Base-by-base conservation (phyloP, 1,284 basidiomycete species). In the Pterula multifida region DNA sequence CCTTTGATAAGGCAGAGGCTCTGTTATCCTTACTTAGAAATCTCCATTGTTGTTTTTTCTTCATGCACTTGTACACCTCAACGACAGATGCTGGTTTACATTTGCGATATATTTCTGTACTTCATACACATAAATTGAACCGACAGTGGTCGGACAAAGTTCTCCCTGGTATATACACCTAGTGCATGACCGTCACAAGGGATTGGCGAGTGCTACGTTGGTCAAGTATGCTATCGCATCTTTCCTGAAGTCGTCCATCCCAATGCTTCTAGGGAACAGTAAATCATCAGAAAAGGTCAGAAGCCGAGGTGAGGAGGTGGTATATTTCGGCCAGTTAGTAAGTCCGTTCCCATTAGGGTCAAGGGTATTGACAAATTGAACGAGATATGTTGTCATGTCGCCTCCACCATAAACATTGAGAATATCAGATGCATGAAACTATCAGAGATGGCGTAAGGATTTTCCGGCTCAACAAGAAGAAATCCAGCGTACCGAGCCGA, bases 271-370 rank as follows among this genome's bases (percentile, higher is more conserved):
- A 28, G 68, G 60, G 2, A 63, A 58, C 24, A 65, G 53, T 3
- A 65, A 28, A 0, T 67, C 70, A 53, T 78, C 75, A 21, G 64
- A 55, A 58, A 78, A 71, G 2, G 68, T 68, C 46, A 79, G 54
- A 42, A 76, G 58, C 36, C 68, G 64, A 3, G 69, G 69, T 15
- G 63, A 59, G 0, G 51, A 48, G 1, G 61, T 53, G 2, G 65
- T 63, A 51, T 77, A 80, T 28, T 66, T 61, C 0, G 79, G 78
- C 79, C 78, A 80, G 3, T 60, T 56, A 44, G 68, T 58, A 6
- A 62, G 61, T 0, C 58, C 58, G n/a, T 55, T 58, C 1, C 68
- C 65, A 49, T 78, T 79, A 2, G 76, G 76, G 50, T 78, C 63
- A 35, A 76, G 65, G 12, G 62, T 68, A 36, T 57, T 56, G 3